phyloP scores from a whole-genome alignment of 2,329 filamentous ascomycete species.

The Ophiostoma piceae region DNA sequence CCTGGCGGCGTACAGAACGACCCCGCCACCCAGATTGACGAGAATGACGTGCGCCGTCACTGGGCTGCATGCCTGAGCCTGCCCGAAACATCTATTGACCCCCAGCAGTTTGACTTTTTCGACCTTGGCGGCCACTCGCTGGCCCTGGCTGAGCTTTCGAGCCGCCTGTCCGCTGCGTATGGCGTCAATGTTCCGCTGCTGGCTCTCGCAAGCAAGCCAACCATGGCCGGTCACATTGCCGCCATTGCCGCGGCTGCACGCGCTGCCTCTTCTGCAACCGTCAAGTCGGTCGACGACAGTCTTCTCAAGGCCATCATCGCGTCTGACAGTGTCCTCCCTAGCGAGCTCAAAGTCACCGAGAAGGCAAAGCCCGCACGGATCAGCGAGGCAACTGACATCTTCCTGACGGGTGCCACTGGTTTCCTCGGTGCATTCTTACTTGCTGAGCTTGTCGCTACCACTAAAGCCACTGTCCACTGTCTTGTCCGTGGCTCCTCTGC shows the following conservation, averaged over 20 bases:
- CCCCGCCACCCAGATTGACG: constrained; percentile 58
- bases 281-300: constrained; percentile 17
- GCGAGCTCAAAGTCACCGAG: constrained; percentile 57
- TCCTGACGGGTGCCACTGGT: constrained; percentile 70
- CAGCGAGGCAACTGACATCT: constrained; percentile 61
- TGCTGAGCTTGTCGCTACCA: constrained; percentile 61
- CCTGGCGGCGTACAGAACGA: constrained; percentile 30
- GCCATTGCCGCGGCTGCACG: constrained; percentile 67
- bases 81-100: constrained; percentile 53
- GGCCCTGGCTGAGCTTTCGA: constrained; percentile 70
- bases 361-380: constrained; percentile 48
- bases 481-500: constrained; percentile 57
- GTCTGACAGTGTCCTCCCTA: constrained; percentile 46
- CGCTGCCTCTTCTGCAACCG: constrained; percentile 49
- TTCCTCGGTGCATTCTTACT: constrained; percentile 73
- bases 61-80: constrained; percentile 68
- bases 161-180: constrained; percentile 61
- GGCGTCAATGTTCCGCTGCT: constrained; percentile 68
- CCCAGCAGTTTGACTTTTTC: constrained; percentile 71
- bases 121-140: constrained; percentile 75
- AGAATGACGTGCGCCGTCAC: constrained; percentile 62
- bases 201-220: constrained; percentile 65
- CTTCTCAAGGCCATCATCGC: constrained; percentile 36
- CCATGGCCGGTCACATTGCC: constrained; percentile 65
- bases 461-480: constrained; percentile 64